phyloP scores from a whole-genome alignment of 2,329 filamentous ascomycete species.

The Alternaria conjuncta region DNA sequence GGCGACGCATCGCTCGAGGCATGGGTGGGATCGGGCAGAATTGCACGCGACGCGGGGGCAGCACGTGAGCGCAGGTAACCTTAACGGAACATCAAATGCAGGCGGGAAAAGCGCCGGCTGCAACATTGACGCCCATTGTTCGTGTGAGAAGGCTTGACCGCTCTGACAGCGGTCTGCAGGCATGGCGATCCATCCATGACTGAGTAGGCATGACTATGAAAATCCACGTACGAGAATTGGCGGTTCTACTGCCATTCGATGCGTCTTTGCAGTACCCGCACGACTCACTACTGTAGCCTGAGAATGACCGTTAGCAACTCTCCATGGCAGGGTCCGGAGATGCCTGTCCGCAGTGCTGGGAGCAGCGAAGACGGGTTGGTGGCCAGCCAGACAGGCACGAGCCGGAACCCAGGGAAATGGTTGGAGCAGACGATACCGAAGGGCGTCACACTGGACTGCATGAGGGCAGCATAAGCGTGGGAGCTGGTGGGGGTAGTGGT shows the following conservation, averaged over 20 bases:
- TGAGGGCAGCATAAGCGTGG: conserved; percentile 51
- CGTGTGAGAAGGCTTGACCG: conserved; percentile 9
- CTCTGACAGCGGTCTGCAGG: conserved; percentile 26
- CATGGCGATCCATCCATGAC: conserved; percentile 20
- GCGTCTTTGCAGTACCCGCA: conserved; percentile 60
- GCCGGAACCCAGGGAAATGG: conserved; percentile 39
- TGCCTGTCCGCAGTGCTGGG: conserved; percentile 7
- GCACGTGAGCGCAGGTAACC: conserved; percentile 35
- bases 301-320: conserved; percentile 28
- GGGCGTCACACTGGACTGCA: conserved; percentile 52
- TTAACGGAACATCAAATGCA: conserved; percentile 36
- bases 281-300: conserved; percentile 57
- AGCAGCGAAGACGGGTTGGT: conserved; percentile 9
- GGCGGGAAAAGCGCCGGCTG: conserved; percentile 10
- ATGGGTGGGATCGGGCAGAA: conserved; percentile 2
- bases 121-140: conserved; percentile 8
- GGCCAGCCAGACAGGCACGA: conserved; percentile 50
- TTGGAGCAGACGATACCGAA: conserved; percentile 51
- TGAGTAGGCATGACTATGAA: conserved; percentile 12
- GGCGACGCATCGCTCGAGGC: conserved; percentile 14
- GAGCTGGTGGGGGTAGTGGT: conserved; percentile 40
- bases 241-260: conserved; percentile 54
- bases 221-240: conserved; percentile 56
- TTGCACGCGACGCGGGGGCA: conserved; percentile 23
- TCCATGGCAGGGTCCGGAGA: conserved; percentile 9